Evolutionary conservation across 169 alveolate species (phyloP).

Genomic region (Plasmodium chabaudi): DNA sequence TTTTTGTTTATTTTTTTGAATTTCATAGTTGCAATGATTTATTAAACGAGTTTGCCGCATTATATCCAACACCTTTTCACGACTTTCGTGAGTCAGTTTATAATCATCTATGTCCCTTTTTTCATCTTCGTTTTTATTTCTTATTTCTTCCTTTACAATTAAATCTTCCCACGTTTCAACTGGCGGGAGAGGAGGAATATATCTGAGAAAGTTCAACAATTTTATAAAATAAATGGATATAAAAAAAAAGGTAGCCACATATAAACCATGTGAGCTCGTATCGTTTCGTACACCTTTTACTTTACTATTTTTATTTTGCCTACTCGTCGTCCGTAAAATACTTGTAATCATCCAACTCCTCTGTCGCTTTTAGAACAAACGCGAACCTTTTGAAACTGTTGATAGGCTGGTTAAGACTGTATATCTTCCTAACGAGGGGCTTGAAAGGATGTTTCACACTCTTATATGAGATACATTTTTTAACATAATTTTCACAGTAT

Average conservation of each 20-base stretch:
- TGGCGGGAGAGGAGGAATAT: conserved; percentile 72
- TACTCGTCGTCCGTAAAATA: conserved; percentile 73
- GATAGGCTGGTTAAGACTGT: not conserved
- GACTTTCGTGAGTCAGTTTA: conserved; percentile 60
- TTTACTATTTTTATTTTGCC: not conserved
- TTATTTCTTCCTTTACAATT: conserved; percentile 46
- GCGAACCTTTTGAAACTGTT: not conserved
- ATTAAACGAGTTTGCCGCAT: conserved; percentile 70
- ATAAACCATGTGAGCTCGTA: not conserved
- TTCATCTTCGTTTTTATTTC: conserved; percentile 60
- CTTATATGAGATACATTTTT: not conserved
- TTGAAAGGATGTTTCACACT: not conserved
- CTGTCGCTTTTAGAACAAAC: conserved; percentile 18
- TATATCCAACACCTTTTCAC: conserved; percentile 68
- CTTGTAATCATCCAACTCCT: conserved; percentile 62
- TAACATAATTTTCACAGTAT: conserved; percentile 2
- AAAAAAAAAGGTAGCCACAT: not conserved
- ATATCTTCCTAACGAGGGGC: conserved; percentile 7
- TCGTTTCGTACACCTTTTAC: not conserved
- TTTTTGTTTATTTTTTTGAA: conserved; percentile 49
- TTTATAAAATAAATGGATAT: not conserved
- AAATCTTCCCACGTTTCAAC: conserved; percentile 78
- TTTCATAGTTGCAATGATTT: conserved; percentile 74
- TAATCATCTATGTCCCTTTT: conserved; percentile 51
- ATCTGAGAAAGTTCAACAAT: conserved; percentile 2